Evolutionary conservation across 2,329 filamentous ascomycete genomes (phyloP), one percentile per base, ranked within the genome.

Genomic region (Arthrobotrys entomopaga): DNA sequence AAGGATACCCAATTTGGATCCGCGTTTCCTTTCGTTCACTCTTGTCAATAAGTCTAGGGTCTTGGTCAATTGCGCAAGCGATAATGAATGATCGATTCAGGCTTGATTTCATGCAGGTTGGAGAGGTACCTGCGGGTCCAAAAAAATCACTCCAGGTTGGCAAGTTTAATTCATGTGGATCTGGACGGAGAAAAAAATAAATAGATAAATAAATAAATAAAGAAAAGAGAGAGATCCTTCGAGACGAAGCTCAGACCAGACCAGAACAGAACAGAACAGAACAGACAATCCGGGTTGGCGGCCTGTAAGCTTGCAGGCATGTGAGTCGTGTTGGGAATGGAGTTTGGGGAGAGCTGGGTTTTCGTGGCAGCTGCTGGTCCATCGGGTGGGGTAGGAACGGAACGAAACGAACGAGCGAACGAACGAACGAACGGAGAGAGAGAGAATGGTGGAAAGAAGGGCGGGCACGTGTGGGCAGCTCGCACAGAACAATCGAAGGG

Each of bases 381-480:
- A 19, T 65, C 63, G 63, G 63, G 52, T 65, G 63, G 63, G 63
- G 52, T 65, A 65, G 63, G 63, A 65, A 57, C 42, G 53, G 29
- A 13, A 24, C 20, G 24, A 24, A 24, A 22, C n/a, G 49, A 22
- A n/a, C 15, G 49, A 15, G 22, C 6, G 22, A 16, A 24, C 20
- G 42, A 46, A 46, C 2, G 40, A 13, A 43, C 40, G 16, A 43
- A 15, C n/a, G 43, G 43, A n/a, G 43, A n/a, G 43, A 48, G 43
- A 16, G 16, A n/a, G n/a, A n/a, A n/a, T n/a, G n/a, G n/a, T n/a
- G n/a, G 46, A 20, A 22, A 2, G 46, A 20, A 11, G 19, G 19
- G 19, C 6, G 2, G 13, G 52, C 53, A 57, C 53, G 53, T 57
- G 53, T 57, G 53, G 53, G 38, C 34, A 22, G 19, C 26, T 19